phyloP scores from a whole-genome alignment of 495 filamentous ascomycete genomes.

The Jackrogersella multiformis region DNA sequence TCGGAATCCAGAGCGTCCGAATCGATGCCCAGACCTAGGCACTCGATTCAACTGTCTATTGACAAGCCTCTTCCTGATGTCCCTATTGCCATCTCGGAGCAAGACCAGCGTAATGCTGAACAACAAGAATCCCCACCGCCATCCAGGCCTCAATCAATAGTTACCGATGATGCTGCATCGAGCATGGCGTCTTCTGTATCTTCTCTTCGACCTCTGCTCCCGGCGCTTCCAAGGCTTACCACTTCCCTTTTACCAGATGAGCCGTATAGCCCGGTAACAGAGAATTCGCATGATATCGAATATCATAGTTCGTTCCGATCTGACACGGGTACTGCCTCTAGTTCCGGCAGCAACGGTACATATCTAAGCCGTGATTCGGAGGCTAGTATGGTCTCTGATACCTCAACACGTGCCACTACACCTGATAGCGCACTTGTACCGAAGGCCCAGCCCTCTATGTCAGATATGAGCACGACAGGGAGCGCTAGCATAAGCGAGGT shows the following conservation, averaged over 20 bases:
- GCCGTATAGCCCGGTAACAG: slow-evolving; percentile 59
- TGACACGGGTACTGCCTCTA: slow-evolving; percentile 62
- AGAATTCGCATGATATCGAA: slow-evolving; percentile 53
- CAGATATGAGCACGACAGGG: slow-evolving; percentile 64
- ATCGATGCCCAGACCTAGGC: slow-evolving; percentile 32
- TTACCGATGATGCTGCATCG: slow-evolving; percentile 43
- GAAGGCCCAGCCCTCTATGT: slow-evolving; percentile 60
- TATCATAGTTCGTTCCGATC: slow-evolving; percentile 57
- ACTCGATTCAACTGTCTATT: slow-evolving; percentile 34
- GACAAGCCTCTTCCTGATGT: slow-evolving; percentile 47
- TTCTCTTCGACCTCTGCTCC: slow-evolving; percentile 53
- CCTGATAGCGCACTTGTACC: slow-evolving; percentile 68
- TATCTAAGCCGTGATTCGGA: slow-evolving; percentile 85
- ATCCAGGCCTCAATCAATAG: slow-evolving; percentile 54
- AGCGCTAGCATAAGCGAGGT: slow-evolving; percentile 72
- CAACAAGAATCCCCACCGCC: slow-evolving; percentile 48
- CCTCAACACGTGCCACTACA: slow-evolving; percentile 89
- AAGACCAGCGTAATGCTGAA: slow-evolving; percentile 42
- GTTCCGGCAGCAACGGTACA: slow-evolving; percentile 70
- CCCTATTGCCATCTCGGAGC: slow-evolving; percentile 56
- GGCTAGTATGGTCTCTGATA: slow-evolving; percentile 78
- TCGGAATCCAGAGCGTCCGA: slow-evolving; percentile 46
- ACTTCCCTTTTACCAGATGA: slow-evolving; percentile 54
- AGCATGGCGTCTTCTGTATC: slow-evolving; percentile 53
- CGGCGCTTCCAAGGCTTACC: slow-evolving; percentile 59